Conservation (phyloP, 768 basidiomycete genomes). For the Rhizopogon vesiculosus region DNA sequence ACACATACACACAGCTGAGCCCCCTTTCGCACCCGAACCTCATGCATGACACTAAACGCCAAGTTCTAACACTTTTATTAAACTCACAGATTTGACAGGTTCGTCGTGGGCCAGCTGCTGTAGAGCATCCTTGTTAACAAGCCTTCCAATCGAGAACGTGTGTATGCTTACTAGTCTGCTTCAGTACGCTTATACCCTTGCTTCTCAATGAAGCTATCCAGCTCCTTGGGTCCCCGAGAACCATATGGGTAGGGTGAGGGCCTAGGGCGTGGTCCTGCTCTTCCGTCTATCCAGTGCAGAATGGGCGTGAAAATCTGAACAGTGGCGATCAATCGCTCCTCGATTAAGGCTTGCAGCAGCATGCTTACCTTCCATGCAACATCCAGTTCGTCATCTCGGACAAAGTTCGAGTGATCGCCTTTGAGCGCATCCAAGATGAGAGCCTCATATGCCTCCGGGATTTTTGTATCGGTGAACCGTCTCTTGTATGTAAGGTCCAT, state of each 20-base stretch:
- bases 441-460: constrained; percentile 95
- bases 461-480: constrained; percentile 84
- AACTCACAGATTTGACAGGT: constrained; percentile 19
- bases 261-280: constrained; percentile 57
- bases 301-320: constrained; percentile 88
- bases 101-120: constrained; percentile 25
- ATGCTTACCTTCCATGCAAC: constrained; percentile 89
- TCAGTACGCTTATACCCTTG: constrained; percentile 74
- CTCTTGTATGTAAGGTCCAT: constrained; percentile 99
- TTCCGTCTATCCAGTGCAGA: constrained; percentile 93
- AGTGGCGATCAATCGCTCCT: constrained; percentile 1
- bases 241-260: constrained; percentile 87
- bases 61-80: neutral
- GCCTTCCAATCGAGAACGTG: neutral
- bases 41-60: neutral
- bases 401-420: constrained; percentile 99
- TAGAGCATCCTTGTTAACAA: neutral
- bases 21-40: neutral
- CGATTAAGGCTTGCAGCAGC: neutral
- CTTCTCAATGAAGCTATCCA: constrained; percentile 70
- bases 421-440: constrained; percentile 93
- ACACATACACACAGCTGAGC: constrained; percentile 1
- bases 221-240: constrained; percentile 85
- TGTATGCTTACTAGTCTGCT: constrained; percentile 65
- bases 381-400: constrained; percentile 95